A percentile compares a stretch with the other conserved stretches of the same genome.
Evolutionary conservation across 106 monocot genomes (phyloP).

Genomic region (Dioscorea dumetorum): DNA sequence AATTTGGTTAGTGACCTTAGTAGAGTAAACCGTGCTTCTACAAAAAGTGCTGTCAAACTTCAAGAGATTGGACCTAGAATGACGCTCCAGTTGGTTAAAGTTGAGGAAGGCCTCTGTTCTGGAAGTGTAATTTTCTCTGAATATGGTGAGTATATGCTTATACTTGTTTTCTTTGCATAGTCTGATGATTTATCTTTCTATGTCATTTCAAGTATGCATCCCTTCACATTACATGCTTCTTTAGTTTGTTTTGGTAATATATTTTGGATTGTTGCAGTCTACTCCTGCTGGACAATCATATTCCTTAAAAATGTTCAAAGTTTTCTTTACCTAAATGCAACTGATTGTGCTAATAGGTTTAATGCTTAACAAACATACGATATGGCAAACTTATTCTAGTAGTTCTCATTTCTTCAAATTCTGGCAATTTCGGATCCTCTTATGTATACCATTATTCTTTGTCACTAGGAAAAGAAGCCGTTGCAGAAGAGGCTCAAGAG

Average conservation of each 20-base stretch:
- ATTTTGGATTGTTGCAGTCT: no score
- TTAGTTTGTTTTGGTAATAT: no score
- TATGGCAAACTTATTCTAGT: no score
- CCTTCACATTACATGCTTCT: no score
- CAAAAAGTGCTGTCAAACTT: slow-evolving; percentile 84
- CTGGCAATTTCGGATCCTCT: not conserved
- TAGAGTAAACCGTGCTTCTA: slow-evolving; percentile 77
- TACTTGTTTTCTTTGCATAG: not conserved
- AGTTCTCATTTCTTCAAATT: not conserved
- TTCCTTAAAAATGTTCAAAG: no score
- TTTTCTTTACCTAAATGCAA: no score
- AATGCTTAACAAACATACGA: no score
- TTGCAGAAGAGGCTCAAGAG: slow-evolving; percentile 1
- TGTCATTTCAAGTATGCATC: no score
- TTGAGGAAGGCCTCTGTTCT: slow-evolving; percentile 89
- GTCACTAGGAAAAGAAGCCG: not conserved
- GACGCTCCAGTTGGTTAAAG: slow-evolving; percentile 74
- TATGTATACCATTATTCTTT: not conserved
- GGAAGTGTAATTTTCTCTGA: slow-evolving; percentile 71
- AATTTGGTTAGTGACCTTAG: slow-evolving; percentile 63
- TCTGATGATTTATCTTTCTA: no score
- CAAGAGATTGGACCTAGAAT: slow-evolving; percentile 96
- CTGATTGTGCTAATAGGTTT: no score
- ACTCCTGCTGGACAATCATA: no score
- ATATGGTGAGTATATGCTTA: slow-evolving; percentile 45